Evolutionary conservation across 2,329 filamentous ascomycete species (phyloP).

Genomic region (Basipetospora chlamydospora): DNA sequence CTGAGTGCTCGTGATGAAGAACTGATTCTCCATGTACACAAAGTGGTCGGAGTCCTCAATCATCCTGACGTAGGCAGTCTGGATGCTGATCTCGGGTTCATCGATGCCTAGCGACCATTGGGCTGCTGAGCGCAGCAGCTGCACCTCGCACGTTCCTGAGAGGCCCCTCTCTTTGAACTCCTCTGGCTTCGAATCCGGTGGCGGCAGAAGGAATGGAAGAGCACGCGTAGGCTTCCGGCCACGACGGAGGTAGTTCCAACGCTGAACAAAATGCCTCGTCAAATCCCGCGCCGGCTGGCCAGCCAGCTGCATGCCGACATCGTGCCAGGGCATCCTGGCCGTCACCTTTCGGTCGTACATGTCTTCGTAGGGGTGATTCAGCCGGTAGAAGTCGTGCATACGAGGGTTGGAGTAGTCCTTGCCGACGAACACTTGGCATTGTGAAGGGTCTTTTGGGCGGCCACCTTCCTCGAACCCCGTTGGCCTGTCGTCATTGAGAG

Average conservation of each 20-base stretch:
- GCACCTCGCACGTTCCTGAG: constrained; percentile 88
- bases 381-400: constrained; percentile 84
- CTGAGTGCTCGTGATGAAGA: constrained; percentile 88
- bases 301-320: constrained; percentile 94
- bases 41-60: constrained; percentile 95
- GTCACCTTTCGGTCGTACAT: constrained; percentile 91
- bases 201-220: constrained; percentile 82
- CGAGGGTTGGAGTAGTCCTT: constrained; percentile 98
- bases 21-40: constrained; percentile 98
- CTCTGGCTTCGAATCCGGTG: constrained; percentile 75
- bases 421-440: constrained; percentile 91
- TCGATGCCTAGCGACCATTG: constrained; percentile 88
- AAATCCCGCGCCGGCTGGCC: constrained; percentile 89
- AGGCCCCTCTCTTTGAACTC: constrained; percentile 81
- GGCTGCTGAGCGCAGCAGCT: constrained; percentile 80
- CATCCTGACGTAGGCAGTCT: constrained; percentile 86
- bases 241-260: constrained; percentile 93
- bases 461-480: constrained; percentile 78
- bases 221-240: constrained; percentile 87
- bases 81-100: constrained; percentile 83
- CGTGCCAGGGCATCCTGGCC: constrained; percentile 96
- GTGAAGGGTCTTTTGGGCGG: constrained; percentile 69
- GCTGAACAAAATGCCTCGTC: constrained; percentile 89
- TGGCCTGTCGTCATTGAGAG: constrained; percentile 79
- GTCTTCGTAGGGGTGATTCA: constrained; percentile 92